Conservation (phyloP, 176 grass and related monocot genomes). For the Chloris gayana region DNA sequence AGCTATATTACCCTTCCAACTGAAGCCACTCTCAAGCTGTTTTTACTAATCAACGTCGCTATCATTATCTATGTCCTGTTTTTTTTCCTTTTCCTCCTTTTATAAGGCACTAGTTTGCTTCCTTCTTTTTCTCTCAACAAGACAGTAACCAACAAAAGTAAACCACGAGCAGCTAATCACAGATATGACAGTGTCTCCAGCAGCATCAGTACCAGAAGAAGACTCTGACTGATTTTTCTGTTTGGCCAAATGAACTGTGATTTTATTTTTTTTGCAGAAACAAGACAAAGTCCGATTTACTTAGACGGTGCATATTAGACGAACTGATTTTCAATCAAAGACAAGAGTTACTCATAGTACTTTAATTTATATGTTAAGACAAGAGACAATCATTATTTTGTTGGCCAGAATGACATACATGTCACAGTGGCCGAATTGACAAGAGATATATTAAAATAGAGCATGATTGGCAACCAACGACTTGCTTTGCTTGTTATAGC, state of each 20-base stretch:
- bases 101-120: neutral
- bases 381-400: conserved; percentile 34
- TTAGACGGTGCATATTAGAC: no score
- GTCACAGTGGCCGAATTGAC: conserved; percentile 23
- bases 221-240: no score
- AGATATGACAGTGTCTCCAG: no score
- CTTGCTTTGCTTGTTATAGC: neutral
- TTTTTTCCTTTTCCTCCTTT: neutral
- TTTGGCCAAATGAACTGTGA: no score
- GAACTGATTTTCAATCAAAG: no score
- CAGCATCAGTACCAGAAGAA: no score
- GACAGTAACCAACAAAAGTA: no score
- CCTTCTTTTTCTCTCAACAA: neutral
- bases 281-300: no score
- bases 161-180: no score
- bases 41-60: neutral
- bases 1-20: neutral
- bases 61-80: neutral
- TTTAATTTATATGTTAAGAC: no score
- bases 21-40: neutral
- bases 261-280: no score
- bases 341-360: no score
- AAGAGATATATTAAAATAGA: conserved; percentile 25
- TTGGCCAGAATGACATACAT: conserved; percentile 21
- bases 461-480: conserved; percentile 2